Base-by-base conservation (phyloP, 352 stramenopile species). In the Pythium diclinum region DNA sequence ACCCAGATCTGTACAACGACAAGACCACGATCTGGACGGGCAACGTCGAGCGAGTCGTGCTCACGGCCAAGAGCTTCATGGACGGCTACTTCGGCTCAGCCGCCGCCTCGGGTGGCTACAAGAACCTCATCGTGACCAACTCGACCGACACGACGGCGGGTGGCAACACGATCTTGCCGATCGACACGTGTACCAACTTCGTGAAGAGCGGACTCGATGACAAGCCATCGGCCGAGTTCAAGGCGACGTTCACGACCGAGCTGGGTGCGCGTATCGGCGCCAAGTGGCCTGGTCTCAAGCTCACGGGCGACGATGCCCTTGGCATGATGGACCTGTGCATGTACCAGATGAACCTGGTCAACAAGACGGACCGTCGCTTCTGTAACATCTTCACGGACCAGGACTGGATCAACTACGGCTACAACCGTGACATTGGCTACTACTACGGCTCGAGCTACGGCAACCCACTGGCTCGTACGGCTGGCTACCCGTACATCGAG, bases 261-360 rank as follows among this genome's bases (percentile, higher is more conserved):
- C 13, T 56, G 9, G 56, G 60, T 44, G 60, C 59, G 25, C 75
- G 76, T 25, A 69, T 83, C 14, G 63, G 81, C 21, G 61, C 62
- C 44, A 65, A 77, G 16, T 86, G 75, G 77, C 67, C 73, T 13
- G 72, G 46, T 6, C 81, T 83, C 40, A 68, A 55, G 0, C 73
- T 83, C 63, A 74, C 58, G 14, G 55, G 59, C 2, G 71, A 79
- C 49, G 75, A 81, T 28, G 49, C 72, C 1, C 25, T 74, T 7
- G 76, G 71, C 9, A 64, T 86, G 47, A 86, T 83, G 77, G 77
- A 86, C 63, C 60, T 86, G 40, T 86, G 77, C 63, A 80, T 77
- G 68, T 86, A 83, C 65, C 71, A 86, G 62, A 74, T 74, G 46
- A 83, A 83, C 52, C 73, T 79, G 28, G 51, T 78, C 13, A 69